Conservation (phyloP, 2,329 filamentous ascomycete species). For the Claviceps citrina region DNA sequence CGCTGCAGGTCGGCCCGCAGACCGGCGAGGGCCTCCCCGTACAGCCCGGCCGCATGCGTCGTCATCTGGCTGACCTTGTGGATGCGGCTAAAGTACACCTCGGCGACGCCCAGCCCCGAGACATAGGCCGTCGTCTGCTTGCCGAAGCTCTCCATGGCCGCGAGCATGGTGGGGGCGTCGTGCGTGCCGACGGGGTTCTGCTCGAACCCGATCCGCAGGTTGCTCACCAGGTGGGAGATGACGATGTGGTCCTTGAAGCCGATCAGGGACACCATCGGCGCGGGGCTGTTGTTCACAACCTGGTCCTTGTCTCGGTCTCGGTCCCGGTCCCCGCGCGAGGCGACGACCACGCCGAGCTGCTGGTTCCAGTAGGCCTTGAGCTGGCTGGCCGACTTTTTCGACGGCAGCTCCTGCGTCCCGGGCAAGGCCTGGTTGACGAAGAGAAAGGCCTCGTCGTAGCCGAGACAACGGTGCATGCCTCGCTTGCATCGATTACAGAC, state of each 20-base stretch:
- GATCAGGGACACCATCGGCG: not conserved
- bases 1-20: constrained; percentile 5
- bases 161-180: constrained; percentile 7
- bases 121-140: constrained; percentile 5
- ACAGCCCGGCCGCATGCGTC: constrained; percentile 5
- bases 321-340: too few species aligned
- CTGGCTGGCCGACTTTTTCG: constrained; percentile 5
- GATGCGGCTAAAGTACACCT: constrained; percentile 6
- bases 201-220: constrained; percentile 4
- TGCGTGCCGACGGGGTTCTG: constrained; percentile 1
- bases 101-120: constrained; percentile 6
- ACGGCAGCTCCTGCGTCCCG: constrained; percentile 4
- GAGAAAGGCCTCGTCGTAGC: constrained; percentile 5
- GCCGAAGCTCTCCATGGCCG: constrained; percentile 4
- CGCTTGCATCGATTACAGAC: constrained; percentile 4
- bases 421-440: constrained; percentile 5
- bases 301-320: too few species aligned
- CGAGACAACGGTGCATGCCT: constrained; percentile 4
- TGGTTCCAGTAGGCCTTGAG: constrained; percentile 5
- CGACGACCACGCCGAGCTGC: not conserved
- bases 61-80: constrained; percentile 4
- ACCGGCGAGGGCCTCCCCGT: constrained; percentile 2
- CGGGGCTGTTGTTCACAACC: not conserved
- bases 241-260: constrained; percentile 7
- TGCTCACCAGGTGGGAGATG: constrained; percentile 6